A percentile compares a stretch with the other conserved stretches of the same genome.
These are phyloP conservation scores for Saksenaea oblongispora DNA, from an alignment of 371 early-diverging fungal genomes.

Conservation along the genomic window DNA sequence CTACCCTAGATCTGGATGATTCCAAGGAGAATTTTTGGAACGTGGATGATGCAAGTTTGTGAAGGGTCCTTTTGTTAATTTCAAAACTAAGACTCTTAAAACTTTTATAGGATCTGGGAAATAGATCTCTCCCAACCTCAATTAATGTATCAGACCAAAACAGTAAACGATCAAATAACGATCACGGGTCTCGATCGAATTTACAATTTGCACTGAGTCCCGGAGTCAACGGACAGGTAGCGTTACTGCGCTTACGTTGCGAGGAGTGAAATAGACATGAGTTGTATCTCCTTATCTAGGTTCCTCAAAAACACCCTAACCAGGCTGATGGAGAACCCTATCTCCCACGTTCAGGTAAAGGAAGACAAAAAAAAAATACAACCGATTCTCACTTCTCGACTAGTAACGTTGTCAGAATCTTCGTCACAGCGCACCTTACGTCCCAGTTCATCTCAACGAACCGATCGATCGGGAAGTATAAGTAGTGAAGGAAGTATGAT, in stretches of 20 bases:
- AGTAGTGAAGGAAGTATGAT: not conserved
- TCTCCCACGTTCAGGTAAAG: not conserved
- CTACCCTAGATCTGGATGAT: not conserved
- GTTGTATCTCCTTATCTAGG: not conserved
- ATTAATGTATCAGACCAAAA: not conserved
- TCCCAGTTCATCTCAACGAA: not conserved
- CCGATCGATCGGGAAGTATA: not conserved
- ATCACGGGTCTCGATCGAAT: not conserved
- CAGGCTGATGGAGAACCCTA: not conserved
- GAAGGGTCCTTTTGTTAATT: not conserved
- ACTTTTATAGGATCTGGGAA: not conserved
- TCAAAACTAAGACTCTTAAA: not conserved
- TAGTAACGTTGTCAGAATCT: not conserved
- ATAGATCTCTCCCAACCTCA: not conserved
- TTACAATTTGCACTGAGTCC: not conserved
- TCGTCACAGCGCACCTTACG: not conserved
- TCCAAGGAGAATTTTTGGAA: conserved; percentile 1
- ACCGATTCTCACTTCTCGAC: not conserved
- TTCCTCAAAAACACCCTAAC: not conserved
- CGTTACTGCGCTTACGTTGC: not conserved
- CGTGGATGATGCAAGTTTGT: not conserved
- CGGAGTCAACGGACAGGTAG: not conserved
- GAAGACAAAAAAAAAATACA: not conserved
- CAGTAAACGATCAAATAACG: not conserved
- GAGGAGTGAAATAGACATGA: not conserved